Conservation (phyloP, 768 basidiomycete species). For the Auriscalpium microsporum region DNA sequence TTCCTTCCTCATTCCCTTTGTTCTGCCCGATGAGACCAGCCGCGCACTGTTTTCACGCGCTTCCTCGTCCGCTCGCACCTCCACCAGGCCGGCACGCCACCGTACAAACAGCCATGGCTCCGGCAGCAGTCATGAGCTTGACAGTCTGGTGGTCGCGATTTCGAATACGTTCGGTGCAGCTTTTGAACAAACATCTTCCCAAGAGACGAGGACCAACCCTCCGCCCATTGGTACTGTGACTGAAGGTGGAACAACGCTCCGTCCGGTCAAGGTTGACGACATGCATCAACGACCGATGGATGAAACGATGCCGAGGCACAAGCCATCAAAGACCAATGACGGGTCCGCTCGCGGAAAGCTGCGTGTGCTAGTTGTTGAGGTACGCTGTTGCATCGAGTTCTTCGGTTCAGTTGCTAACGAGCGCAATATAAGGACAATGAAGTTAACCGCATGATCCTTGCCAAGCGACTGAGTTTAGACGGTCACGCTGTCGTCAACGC, state of each 20-base stretch:
- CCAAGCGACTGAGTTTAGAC: conserved; percentile 56
- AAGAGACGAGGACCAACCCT: no score
- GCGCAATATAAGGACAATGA: conserved; percentile 47
- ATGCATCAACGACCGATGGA: background rate
- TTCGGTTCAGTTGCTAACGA: background rate
- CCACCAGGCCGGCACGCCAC: background rate
- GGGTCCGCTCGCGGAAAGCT: conserved; percentile 12
- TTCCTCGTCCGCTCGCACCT: background rate
- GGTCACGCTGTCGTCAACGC: conserved; percentile 59
- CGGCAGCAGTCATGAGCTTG: background rate
- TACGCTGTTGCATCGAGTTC: conserved; percentile 18
- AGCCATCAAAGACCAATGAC: no score
- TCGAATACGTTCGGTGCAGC: conserved; percentile 9
- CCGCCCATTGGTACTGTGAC: background rate
- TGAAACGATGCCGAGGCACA: no score
- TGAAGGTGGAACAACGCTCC: conserved; percentile 13
- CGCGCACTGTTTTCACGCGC: conserved; percentile 6
- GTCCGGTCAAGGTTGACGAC: conserved; percentile 17
- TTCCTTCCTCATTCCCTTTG: conserved; percentile 62
- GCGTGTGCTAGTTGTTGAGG: conserved; percentile 63
- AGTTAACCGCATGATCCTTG: conserved; percentile 64
- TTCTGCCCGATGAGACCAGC: conserved; percentile 25
- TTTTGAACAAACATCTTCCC: no score
- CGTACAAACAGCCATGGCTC: conserved; percentile 5
- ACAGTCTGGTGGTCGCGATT: conserved; percentile 20